A percentile compares a stretch with the other conserved stretches of the same genome.
Conservation (phyloP, 164 flowering plant species). For the Brasenia schreberi region DNA sequence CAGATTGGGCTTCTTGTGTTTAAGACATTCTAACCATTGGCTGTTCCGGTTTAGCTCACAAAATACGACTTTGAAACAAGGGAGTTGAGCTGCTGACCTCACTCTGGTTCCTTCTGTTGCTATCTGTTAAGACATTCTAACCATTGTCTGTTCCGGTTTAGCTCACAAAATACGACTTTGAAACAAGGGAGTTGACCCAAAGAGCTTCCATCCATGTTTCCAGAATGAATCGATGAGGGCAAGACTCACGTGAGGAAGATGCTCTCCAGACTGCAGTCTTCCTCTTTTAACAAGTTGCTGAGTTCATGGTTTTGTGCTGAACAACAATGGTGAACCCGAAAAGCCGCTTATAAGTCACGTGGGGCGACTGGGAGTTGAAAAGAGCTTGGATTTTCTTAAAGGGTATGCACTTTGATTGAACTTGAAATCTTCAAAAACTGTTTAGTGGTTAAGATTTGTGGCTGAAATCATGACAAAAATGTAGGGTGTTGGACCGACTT, state of each 20-base stretch:
- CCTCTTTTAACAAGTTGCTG: not conserved
- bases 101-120: constrained; percentile 96
- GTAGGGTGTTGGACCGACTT: constrained; percentile 79
- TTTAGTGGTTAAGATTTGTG: not conserved
- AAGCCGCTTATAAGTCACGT: constrained; percentile 84
- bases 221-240: constrained; percentile 64
- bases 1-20: not conserved
- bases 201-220: constrained; percentile 76
- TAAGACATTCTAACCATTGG: not conserved
- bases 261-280: not conserved
- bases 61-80: constrained; percentile 91
- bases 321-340: constrained; percentile 87
- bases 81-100: constrained; percentile 97
- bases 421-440: not conserved
- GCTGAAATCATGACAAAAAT: not conserved
- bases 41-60: constrained; percentile 38
- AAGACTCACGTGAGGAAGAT: constrained; percentile 43
- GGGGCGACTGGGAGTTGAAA: constrained; percentile 93
- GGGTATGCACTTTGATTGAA: constrained; percentile 19
- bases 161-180: constrained; percentile 87
- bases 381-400: constrained; percentile 91
- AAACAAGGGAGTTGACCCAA: constrained; percentile 96
- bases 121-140: constrained; percentile 15
- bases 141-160: constrained; percentile 9
- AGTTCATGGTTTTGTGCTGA: constrained; percentile 1